phyloP scores from a whole-genome alignment of 1,139 yeast species.

The Sugiyamaella xylanicola region DNA sequence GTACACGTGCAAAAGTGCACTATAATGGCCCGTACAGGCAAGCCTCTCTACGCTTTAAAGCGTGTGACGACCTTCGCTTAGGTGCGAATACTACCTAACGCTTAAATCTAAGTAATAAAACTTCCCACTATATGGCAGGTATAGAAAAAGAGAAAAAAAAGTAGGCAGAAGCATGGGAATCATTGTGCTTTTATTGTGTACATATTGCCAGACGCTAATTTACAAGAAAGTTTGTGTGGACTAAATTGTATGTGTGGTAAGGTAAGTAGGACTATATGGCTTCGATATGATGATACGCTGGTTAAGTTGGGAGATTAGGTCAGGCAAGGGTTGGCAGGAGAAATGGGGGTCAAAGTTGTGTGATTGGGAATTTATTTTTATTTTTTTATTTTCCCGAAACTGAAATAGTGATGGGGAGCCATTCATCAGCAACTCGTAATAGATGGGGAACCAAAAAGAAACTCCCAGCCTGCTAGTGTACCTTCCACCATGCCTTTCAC shows the following conservation, averaged over 20 bases:
- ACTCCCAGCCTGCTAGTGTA: too few species aligned
- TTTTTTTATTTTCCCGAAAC: not conserved
- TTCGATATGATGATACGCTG: not conserved
- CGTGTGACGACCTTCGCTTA: slow-evolving; percentile 19
- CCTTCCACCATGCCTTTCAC: too few species aligned
- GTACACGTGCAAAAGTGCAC: slow-evolving; percentile 19
- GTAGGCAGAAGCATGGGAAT: not conserved
- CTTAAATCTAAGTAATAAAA: slow-evolving; percentile 7
- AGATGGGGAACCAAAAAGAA: too few species aligned
- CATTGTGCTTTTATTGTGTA: slow-evolving; percentile 16
- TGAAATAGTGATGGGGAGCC: not conserved
- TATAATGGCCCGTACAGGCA: slow-evolving; percentile 21
- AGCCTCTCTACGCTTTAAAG: slow-evolving; percentile 20
- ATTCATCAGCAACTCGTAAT: too few species aligned
- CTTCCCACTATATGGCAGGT: slow-evolving; percentile 17
- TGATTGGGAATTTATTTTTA: not conserved
- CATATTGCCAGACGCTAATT: not conserved
- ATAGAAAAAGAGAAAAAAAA: slow-evolving; percentile 11
- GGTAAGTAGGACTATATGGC: not conserved
- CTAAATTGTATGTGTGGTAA: not conserved
- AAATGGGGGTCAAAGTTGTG: not conserved
- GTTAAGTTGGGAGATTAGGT: not conserved
- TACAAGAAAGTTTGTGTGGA: not conserved
- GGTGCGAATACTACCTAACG: slow-evolving; percentile 15
- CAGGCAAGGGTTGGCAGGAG: not conserved